Percentiles rank a stretch among this genome's conserved stretches.
Evolutionary conservation across 2,329 filamentous ascomycete species (phyloP).

Genomic region (Hymenotorrendiella dingleyae): DNA sequence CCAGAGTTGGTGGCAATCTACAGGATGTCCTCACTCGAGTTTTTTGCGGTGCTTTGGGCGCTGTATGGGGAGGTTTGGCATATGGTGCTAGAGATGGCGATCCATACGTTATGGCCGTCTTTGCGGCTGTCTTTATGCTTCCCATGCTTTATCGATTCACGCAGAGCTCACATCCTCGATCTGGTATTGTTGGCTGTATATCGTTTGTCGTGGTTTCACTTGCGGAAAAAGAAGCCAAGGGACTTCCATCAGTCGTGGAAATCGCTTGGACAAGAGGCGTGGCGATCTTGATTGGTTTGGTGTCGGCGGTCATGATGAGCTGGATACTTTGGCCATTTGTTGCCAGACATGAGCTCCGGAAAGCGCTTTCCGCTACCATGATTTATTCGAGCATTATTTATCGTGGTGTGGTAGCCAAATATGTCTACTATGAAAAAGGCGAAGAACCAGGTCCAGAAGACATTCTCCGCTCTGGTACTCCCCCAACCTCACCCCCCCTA

Average conservation of each 20-base stretch:
- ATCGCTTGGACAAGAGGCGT: constrained; percentile 43
- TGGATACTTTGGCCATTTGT: constrained; percentile 58
- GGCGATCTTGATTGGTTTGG: constrained; percentile 47
- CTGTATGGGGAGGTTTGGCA: constrained; percentile 48
- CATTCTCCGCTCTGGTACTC: constrained; percentile 39
- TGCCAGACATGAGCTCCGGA: constrained; percentile 51
- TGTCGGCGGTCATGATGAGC: constrained; percentile 49
- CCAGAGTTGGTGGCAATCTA: constrained; percentile 49
- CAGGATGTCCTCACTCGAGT: constrained; percentile 50
- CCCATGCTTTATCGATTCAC: constrained; percentile 54
- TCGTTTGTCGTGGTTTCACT: constrained; percentile 51
- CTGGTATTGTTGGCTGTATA: constrained; percentile 52
- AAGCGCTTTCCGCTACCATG: constrained; percentile 49
- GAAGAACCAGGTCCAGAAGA: constrained; percentile 46
- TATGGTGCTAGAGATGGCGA: constrained; percentile 46
- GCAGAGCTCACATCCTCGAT: constrained; percentile 50
- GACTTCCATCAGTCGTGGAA: constrained; percentile 32
- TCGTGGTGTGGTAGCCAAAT: constrained; percentile 46
- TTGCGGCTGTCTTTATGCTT: constrained; percentile 51
- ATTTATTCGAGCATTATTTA: constrained; percentile 54
- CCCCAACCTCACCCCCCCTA: too few relatives aligned
- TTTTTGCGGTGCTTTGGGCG: constrained; percentile 44
- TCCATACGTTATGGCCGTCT: constrained; percentile 48
- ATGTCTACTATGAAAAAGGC: constrained; percentile 53
- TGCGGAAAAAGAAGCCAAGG: constrained; percentile 27